These are phyloP conservation scores for Yamadazyma ubonensis DNA, from an alignment of 805 yeast species.

Conservation along the genomic window DNA sequence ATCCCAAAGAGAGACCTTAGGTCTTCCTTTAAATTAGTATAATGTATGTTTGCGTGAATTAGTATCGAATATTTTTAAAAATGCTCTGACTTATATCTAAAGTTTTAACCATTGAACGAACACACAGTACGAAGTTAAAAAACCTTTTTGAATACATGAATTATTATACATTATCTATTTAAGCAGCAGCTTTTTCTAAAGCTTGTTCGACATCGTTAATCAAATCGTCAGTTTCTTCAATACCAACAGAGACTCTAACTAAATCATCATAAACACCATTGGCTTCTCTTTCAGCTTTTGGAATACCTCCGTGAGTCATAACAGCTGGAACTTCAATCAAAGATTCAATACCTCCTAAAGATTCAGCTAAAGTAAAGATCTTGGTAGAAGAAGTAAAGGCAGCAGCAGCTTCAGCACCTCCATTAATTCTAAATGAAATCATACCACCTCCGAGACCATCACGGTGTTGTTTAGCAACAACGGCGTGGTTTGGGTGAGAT, in stretches of 20 bases:
- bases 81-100: no score
- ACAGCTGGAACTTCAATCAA: constrained; percentile 84
- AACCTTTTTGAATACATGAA: no score
- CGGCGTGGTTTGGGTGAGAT: constrained; percentile 58
- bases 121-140: no score
- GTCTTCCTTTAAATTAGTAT: constrained; percentile 21
- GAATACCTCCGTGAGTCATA: constrained; percentile 92
- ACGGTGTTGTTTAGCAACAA: constrained; percentile 75
- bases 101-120: no score
- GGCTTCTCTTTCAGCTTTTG: constrained; percentile 71
- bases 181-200: constrained; percentile 32
- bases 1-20: constrained; percentile 53
- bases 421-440: constrained; percentile 82
- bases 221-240: constrained; percentile 79
- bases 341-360: constrained; percentile 87
- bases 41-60: no score
- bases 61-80: no score
- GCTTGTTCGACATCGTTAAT: constrained; percentile 72
- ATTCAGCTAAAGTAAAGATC: constrained; percentile 83
- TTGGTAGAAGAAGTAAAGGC: constrained; percentile 71
- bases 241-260: constrained; percentile 81
- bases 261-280: constrained; percentile 81
- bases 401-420: constrained; percentile 76
- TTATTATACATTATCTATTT: not conserved
- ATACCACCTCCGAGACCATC: constrained; percentile 89